phyloP scores from a whole-genome alignment of 345 rosid species.

The Brassica napus region DNA sequence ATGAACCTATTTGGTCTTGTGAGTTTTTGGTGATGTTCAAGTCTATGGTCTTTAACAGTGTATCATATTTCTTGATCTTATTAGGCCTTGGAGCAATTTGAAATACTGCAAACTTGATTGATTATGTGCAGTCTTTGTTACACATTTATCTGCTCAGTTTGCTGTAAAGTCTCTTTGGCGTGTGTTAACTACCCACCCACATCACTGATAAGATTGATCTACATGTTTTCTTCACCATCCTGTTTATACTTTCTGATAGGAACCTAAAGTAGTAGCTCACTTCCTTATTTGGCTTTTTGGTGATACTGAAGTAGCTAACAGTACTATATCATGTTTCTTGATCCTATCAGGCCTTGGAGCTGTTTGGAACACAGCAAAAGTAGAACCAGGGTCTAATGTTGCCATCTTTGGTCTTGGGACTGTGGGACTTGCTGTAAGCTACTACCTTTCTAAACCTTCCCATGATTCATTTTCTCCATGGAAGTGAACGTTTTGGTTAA shows the following conservation, averaged over 20 bases:
- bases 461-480: not conserved
- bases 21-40: not conserved
- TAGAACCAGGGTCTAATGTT: slow-evolving; percentile 86
- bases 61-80: no score
- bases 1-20: not conserved
- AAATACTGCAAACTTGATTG: no score
- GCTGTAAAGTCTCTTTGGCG: no score
- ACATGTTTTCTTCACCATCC: not conserved
- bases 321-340: not conserved
- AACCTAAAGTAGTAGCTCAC: no score
- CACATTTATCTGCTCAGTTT: no score
- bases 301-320: not conserved
- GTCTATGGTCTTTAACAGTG: not conserved
- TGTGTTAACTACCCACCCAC: not conserved
- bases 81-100: no score
- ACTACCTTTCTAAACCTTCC: not conserved
- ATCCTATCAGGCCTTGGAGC: slow-evolving; percentile 79
- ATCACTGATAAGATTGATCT: not conserved
- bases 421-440: slow-evolving; percentile 94
- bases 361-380: slow-evolving; percentile 99
- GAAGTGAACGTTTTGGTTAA: not conserved
- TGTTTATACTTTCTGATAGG: no score
- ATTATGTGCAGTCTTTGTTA: no score
- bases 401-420: slow-evolving; percentile 98
- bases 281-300: not conserved